phyloP scores from a whole-genome alignment of 202 grass and related monocot genomes.

The Schoenoplectus triqueter region DNA sequence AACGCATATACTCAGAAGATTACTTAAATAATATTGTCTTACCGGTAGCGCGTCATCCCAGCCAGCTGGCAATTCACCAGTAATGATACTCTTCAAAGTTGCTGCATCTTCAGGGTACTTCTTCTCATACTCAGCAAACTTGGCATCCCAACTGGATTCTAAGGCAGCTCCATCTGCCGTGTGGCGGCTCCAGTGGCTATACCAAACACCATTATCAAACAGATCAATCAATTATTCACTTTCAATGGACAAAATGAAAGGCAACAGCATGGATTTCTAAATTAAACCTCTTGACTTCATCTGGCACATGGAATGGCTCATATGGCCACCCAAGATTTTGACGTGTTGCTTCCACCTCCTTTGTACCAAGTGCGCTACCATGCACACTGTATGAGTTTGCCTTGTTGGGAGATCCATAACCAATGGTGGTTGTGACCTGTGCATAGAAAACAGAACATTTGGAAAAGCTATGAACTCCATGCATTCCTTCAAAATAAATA shows the following conservation, averaged over 20 bases:
- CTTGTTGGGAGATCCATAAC: conserved; percentile 93
- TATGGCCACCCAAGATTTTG: conserved; percentile 78
- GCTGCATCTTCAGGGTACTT: conserved; percentile 82
- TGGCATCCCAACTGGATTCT: conserved; percentile 75
- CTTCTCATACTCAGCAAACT: conserved; percentile 78
- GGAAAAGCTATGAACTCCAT: background rate
- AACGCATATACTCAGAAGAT: background rate
- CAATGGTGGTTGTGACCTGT: conserved; percentile 86
- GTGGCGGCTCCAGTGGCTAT: conserved; percentile 90
- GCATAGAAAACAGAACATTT: conserved; percentile 17
- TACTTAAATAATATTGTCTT: conserved; percentile 46
- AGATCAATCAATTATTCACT: conserved; percentile 3
- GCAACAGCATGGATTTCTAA: background rate
- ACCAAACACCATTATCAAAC: conserved; percentile 23
- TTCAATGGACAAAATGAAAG: conserved; percentile 27
- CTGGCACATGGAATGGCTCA: conserved; percentile 85
- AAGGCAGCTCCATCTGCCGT: conserved; percentile 53
- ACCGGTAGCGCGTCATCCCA: conserved; percentile 85
- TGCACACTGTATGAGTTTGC: conserved; percentile 86
- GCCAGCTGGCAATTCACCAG: conserved; percentile 69
- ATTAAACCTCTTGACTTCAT: conserved; percentile 85
- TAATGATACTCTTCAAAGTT: conserved; percentile 74
- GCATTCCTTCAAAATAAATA: background rate
- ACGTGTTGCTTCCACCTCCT: conserved; percentile 81
- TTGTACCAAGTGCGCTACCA: conserved; percentile 66